Base-by-base conservation (phyloP, 805 yeast genomes). In the Pichia insulana region DNA sequence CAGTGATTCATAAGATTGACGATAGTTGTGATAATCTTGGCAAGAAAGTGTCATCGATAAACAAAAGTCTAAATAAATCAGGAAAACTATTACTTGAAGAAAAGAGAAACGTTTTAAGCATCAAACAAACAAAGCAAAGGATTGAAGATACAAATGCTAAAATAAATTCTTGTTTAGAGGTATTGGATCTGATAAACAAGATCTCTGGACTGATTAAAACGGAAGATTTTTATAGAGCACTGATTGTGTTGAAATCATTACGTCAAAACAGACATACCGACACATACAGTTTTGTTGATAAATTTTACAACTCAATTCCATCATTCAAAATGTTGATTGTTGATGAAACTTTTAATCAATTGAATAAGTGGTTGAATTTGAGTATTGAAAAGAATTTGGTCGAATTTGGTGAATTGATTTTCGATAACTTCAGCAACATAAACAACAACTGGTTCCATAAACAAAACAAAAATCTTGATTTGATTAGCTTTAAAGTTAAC, bases 121-220 rank as follows among this genome's bases (percentile, higher is more conserved):
- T 77, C 45, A 82, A 81, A 51, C 80, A 78, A 50, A 74, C 82
- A 7, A 70, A 78, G 15, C 65, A 66, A 40, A 84, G 83, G 57
- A 80, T 90, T 47, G 74, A 75, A 41, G 86, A 83, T 50, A 81
- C 95, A 0, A 74, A 74, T 7, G 70, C 74, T 32, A 77, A 86
- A 17, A 74, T 90, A 30, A 76, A 74, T 42, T 70, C 79, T 39
- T 83, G 95, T 50, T 67, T 89, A 19, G 87, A 83, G 49, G 89
- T 89, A 9, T 69, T 90, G 42, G 95, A 89, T 55, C 73, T 83
- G 51, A 83, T 95, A 13, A 89, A 88, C 62, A 83, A 80, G 54
- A 84, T 88, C 38, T 86, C 87, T 56, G 89, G 84, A 32, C 67
- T 89, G 55, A 82, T 87, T 47, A 74, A 78, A 41, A 78, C 76